Evolutionary conservation across 176 grass and related monocot species (phyloP).

Genomic region (Thalia dealbata): DNA sequence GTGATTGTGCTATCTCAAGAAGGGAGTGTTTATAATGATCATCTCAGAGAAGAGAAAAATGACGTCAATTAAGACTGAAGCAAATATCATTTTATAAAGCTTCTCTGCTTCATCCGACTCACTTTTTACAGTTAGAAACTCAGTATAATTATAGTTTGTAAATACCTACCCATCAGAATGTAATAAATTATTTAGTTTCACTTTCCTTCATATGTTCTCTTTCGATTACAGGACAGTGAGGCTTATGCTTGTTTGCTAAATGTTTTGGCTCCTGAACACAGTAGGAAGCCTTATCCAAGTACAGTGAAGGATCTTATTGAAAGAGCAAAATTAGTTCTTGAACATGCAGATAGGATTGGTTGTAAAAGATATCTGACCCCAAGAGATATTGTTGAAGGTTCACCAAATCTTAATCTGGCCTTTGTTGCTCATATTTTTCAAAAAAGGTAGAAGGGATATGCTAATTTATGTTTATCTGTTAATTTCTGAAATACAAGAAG

Average conservation of each 20-base stretch:
- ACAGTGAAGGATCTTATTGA: constrained; percentile 74
- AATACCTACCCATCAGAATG: background rate
- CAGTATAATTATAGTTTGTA: background rate
- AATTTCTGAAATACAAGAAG: background rate
- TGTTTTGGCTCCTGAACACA: constrained; percentile 81
- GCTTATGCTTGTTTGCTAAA: constrained; percentile 86
- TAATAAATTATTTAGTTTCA: background rate
- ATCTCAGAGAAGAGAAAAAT: background rate
- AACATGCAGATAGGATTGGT: constrained; percentile 95
- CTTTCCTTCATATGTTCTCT: background rate
- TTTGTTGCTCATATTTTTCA: constrained; percentile 98
- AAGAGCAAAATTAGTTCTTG: constrained; percentile 87
- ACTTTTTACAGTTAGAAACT: too few relatives aligned
- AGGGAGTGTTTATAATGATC: background rate
- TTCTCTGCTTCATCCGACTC: too few relatives aligned
- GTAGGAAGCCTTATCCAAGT: constrained; percentile 51
- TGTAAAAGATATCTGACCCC: constrained; percentile 97
- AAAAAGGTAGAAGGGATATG: constrained; percentile 52
- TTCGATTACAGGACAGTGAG: constrained; percentile 64
- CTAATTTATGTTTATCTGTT: background rate
- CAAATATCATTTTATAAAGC: background rate
- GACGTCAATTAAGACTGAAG: background rate
- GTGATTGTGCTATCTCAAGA: background rate
- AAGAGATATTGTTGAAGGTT: constrained; percentile 92
- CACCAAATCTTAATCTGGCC: constrained; percentile 93